Percentiles rank a stretch among this genome's conserved stretches.
Conservation (phyloP, 352 stramenopile species). For the Globisporangium orthogonon region DNA sequence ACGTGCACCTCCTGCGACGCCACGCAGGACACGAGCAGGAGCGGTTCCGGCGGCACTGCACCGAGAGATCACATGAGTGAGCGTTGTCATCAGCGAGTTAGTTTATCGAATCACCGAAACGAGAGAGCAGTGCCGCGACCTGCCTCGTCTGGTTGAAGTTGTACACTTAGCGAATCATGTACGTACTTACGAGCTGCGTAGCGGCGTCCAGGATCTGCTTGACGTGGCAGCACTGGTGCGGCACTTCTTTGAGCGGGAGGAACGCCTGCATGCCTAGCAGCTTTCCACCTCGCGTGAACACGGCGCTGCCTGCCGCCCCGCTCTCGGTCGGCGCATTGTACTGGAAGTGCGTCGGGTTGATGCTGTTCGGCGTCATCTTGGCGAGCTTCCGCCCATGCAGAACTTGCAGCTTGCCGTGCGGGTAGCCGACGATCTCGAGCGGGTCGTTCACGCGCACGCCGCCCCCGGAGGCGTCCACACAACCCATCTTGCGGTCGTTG, state of each 20-base stretch:
- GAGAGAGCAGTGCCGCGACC: neutral
- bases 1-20: slow-evolving; percentile 32
- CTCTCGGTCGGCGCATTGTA: slow-evolving; percentile 39
- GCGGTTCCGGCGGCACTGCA: slow-evolving; percentile 43
- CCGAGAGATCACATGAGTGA: neutral
- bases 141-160: slow-evolving; percentile 1
- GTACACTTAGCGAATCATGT: neutral
- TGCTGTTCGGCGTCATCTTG: slow-evolving; percentile 40
- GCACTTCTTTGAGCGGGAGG: slow-evolving; percentile 23
- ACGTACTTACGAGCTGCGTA: slow-evolving; percentile 58
- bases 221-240: slow-evolving; percentile 39
- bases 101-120: slow-evolving; percentile 1
- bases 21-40: slow-evolving; percentile 46
- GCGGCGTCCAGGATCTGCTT: slow-evolving; percentile 43
- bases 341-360: slow-evolving; percentile 41
- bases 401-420: slow-evolving; percentile 48
- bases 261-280: slow-evolving; percentile 49
- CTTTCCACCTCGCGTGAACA: slow-evolving; percentile 57
- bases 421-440: slow-evolving; percentile 54
- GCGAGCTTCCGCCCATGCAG: slow-evolving; percentile 29
- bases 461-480: slow-evolving; percentile 13
- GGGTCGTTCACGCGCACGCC: slow-evolving; percentile 14
- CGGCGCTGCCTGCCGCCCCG: slow-evolving; percentile 25
- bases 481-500: slow-evolving; percentile 58
- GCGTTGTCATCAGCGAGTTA: too few species aligned